Evolutionary conservation across 805 yeast genomes (phyloP).

Genomic region (Candida bentonensis): DNA sequence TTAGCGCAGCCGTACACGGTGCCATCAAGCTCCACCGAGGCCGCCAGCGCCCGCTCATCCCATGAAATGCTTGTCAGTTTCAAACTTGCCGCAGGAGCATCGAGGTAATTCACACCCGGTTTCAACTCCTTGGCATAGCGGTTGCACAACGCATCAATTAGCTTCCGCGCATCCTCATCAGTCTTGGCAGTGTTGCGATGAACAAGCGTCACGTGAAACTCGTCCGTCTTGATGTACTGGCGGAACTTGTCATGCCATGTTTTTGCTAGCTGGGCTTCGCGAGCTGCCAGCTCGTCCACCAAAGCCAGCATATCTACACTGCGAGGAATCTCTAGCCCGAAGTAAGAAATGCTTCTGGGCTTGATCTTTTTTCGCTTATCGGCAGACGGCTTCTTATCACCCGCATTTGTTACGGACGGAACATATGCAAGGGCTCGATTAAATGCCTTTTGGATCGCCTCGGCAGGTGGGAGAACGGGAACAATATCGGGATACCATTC

Average conservation of each 20-base stretch:
- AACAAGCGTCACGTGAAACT: slow-evolving; percentile 23
- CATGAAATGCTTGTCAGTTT: slow-evolving; percentile 33
- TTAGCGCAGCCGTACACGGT: slow-evolving; percentile 24
- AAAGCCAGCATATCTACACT: slow-evolving; percentile 7
- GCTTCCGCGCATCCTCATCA: slow-evolving; percentile 3
- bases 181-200: slow-evolving; percentile 9
- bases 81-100: slow-evolving; percentile 25
- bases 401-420: slow-evolving; percentile 31
- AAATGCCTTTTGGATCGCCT: slow-evolving; percentile 33
- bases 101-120: background rate
- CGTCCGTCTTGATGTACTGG: slow-evolving; percentile 6
- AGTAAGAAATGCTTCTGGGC: slow-evolving; percentile 21
- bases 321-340: slow-evolving; percentile 28
- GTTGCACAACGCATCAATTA: slow-evolving; percentile 4
- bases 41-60: slow-evolving; percentile 38
- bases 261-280: slow-evolving; percentile 6
- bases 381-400: slow-evolving; percentile 6
- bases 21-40: slow-evolving; percentile 30
- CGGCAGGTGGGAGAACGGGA: slow-evolving; percentile 27
- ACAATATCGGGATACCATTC: slow-evolving; percentile 32
- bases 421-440: slow-evolving; percentile 36
- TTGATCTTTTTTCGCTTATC: slow-evolving; percentile 6
- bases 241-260: slow-evolving; percentile 4
- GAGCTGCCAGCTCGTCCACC: slow-evolving; percentile 11
- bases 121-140: background rate